These are phyloP conservation scores for Phytophthora vignae DNA, from an alignment of 352 stramenopile species.

Conservation along the genomic window DNA sequence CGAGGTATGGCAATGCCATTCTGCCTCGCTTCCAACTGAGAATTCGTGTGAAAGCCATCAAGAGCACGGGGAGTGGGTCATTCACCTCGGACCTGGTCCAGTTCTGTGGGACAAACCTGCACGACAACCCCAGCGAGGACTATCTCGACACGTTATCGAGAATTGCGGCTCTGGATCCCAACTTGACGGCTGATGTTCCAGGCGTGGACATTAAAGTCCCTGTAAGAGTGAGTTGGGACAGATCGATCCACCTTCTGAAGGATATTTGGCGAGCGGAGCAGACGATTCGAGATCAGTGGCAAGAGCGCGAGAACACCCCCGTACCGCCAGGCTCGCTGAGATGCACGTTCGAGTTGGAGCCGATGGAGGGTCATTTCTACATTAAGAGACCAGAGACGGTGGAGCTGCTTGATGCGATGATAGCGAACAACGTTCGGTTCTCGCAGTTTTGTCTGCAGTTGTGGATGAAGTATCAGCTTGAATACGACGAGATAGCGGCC, in stretches of 20 bases:
- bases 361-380: neutral
- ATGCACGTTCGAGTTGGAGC: slow-evolving; percentile 9
- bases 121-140: neutral
- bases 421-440: neutral
- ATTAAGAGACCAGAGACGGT: no score
- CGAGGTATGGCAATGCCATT: no score
- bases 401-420: no score
- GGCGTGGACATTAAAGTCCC: neutral
- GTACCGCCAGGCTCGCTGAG: neutral
- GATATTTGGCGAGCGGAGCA: neutral
- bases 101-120: neutral
- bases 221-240: neutral
- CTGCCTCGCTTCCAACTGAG: no score
- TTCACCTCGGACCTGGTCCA: neutral
- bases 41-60: no score
- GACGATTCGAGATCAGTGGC: neutral
- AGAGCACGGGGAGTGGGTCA: no score
- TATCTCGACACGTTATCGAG: slow-evolving; percentile 3
- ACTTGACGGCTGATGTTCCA: neutral
- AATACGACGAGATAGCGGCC: neutral
- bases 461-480: neutral
- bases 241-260: neutral
- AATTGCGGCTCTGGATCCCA: neutral
- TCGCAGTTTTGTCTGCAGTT: neutral
- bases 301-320: no score